phyloP scores from a whole-genome alignment of 306 rosid species.

The Castanea crenata region DNA sequence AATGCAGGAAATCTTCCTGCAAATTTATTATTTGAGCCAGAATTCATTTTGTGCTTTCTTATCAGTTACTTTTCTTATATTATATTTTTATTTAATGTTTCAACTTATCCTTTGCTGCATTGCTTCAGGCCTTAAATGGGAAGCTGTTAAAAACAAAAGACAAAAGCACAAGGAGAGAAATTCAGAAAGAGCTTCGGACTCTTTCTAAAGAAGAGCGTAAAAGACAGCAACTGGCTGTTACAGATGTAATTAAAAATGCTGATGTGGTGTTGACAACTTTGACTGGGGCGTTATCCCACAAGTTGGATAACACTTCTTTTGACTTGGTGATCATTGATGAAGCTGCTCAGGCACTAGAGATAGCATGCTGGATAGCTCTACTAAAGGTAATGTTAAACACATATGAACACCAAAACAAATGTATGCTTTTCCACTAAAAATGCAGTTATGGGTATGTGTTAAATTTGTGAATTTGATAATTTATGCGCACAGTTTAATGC shows the following conservation, averaged over 20 bases:
- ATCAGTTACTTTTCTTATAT: slow-evolving; percentile 8
- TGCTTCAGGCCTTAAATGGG: slow-evolving; percentile 81
- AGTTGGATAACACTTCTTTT: slow-evolving; percentile 73
- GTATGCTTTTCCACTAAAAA: slow-evolving; percentile 4
- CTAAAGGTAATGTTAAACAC: slow-evolving; percentile 65
- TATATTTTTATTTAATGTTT: slow-evolving; percentile 6
- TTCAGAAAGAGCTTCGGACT: slow-evolving; percentile 88
- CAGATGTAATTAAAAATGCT: slow-evolving; percentile 82
- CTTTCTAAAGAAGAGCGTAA: slow-evolving; percentile 95
- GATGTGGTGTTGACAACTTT: slow-evolving; percentile 89
- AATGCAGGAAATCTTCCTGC: background rate
- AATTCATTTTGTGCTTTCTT: slow-evolving; percentile 8
- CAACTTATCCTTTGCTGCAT: slow-evolving; percentile 4
- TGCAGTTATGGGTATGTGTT: background rate
- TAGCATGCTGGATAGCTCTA: slow-evolving; percentile 91
- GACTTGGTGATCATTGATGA: slow-evolving; percentile 95
- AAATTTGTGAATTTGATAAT: background rate
- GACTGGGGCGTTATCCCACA: slow-evolving; percentile 80
- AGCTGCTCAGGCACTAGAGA: slow-evolving; percentile 99
- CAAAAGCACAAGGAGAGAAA: slow-evolving; percentile 72
- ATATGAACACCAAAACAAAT: background rate
- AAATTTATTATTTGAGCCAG: background rate
- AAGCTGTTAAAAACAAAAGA: slow-evolving; percentile 91
- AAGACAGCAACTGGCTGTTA: slow-evolving; percentile 95
- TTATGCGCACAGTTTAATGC: background rate